A percentile compares a stretch with the other conserved stretches of the same genome.
Conservation (phyloP, 768 basidiomycete species). For the Auricularia cornea region DNA sequence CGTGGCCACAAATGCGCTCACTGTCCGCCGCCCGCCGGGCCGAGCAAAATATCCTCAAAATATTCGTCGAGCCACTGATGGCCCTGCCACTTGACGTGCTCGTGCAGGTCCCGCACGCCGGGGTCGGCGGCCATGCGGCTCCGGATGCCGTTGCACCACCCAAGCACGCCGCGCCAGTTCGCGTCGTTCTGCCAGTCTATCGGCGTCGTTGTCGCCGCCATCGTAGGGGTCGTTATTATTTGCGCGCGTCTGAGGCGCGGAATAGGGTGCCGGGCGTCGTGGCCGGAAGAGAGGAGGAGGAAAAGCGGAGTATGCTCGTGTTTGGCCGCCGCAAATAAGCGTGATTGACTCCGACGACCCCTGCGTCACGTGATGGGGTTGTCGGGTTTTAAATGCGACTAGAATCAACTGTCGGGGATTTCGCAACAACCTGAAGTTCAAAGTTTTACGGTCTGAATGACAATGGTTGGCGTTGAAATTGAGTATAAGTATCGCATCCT, state of each 20-base stretch:
- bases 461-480: too few relatives aligned
- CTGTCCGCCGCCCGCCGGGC: constrained; percentile 57
- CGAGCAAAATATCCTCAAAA: constrained; percentile 58
- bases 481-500: too few relatives aligned
- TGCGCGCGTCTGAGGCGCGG: neutral
- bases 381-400: too few relatives aligned
- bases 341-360: neutral
- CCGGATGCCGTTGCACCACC: constrained; percentile 61
- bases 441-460: too few relatives aligned
- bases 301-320: neutral
- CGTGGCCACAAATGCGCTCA: constrained; percentile 1
- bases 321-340: neutral
- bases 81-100: constrained; percentile 66
- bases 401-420: too few relatives aligned
- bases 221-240: neutral
- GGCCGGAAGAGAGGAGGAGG: neutral
- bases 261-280: neutral
- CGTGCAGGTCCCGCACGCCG: constrained; percentile 59
- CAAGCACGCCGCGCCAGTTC: neutral
- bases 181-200: neutral
- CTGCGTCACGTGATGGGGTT: neutral
- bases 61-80: constrained; percentile 77
- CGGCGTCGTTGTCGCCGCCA: neutral
- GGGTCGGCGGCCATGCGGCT: constrained; percentile 64
- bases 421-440: too few relatives aligned